These are phyloP conservation scores for Gracilaria vermiculophylla DNA, from an alignment of 23 red algal species.

Conservation along the genomic window DNA sequence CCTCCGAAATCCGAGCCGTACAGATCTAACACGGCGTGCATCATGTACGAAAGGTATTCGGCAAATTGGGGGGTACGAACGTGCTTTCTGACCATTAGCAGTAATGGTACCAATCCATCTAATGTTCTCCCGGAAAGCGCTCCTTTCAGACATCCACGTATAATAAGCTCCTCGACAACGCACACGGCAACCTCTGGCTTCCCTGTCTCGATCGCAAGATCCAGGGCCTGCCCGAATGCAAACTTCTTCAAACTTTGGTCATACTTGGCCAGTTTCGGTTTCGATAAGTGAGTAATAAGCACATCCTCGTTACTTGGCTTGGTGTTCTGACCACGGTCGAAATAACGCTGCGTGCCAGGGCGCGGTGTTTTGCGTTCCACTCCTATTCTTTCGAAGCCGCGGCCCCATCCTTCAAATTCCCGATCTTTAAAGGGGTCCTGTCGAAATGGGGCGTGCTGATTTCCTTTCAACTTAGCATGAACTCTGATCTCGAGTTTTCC, in stretches of 20 bases:
- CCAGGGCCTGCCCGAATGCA: slow-evolving; percentile 61
- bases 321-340: slow-evolving; percentile 46
- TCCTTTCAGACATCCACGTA: slow-evolving; percentile 49
- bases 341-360: slow-evolving; percentile 53
- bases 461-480: background rate
- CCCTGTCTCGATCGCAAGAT: slow-evolving; percentile 50
- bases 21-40: slow-evolving; percentile 80
- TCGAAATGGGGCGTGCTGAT: background rate
- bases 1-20: slow-evolving; percentile 45
- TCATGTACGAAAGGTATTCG: slow-evolving; percentile 53
- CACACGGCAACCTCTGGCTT: slow-evolving; percentile 59
- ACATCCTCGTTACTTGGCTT: slow-evolving; percentile 44
- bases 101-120: slow-evolving; percentile 48
- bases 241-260: slow-evolving; percentile 70
- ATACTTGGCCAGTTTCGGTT: slow-evolving; percentile 26
- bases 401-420: slow-evolving; percentile 67
- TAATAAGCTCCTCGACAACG: slow-evolving; percentile 84
- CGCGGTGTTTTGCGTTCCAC: background rate
- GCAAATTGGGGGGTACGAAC: slow-evolving; percentile 57
- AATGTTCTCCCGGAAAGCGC: slow-evolving; percentile 37
- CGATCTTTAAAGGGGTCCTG: slow-evolving; percentile 23
- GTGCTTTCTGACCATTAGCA: slow-evolving; percentile 50
- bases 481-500: slow-evolving; percentile 65
- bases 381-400: slow-evolving; percentile 44
- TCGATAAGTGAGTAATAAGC: background rate